Percentiles rank a stretch among this genome's conserved stretches.
phyloP scores from a whole-genome alignment of 1,284 basidiomycete genomes.

The Melampsora larici-populina region DNA sequence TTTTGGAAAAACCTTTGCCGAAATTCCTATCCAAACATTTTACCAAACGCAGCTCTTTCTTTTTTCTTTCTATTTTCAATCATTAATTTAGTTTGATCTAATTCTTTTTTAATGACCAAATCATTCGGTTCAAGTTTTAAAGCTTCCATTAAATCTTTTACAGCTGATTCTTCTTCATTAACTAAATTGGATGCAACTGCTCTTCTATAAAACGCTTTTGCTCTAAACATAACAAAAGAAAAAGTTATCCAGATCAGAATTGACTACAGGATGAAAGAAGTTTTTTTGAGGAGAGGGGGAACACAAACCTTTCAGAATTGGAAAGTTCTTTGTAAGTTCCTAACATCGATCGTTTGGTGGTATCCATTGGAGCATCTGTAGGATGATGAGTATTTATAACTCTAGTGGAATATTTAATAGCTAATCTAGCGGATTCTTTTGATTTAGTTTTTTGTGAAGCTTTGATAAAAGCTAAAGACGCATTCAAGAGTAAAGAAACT shows the following conservation, averaged over 20 bases:
- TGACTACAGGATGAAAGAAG: too few species aligned
- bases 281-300: too few species aligned
- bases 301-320: conserved; percentile 30
- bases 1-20: too few species aligned
- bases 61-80: too few species aligned
- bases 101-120: conserved; percentile 51
- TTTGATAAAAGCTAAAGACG: conserved; percentile 28
- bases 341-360: conserved; percentile 8
- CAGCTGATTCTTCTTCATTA: conserved; percentile 51
- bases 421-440: conserved; percentile 26
- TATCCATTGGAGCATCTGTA: conserved; percentile 8
- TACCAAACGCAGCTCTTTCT: conserved; percentile 51
- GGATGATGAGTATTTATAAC: conserved; percentile 30
- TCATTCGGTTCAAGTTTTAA: conserved; percentile 49
- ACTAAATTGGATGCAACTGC: conserved; percentile 33
- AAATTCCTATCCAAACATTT: conserved; percentile 54
- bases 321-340: conserved; percentile 30
- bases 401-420: conserved; percentile 33
- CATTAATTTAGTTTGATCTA: conserved; percentile 44
- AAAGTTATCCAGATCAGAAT: not conserved
- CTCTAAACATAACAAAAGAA: not conserved
- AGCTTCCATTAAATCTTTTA: conserved; percentile 48
- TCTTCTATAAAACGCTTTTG: conserved; percentile 37
- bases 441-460: conserved; percentile 17
- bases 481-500: conserved; percentile 28